phyloP scores from a whole-genome alignment of 768 basidiomycete species.

The Russula brevipes region DNA sequence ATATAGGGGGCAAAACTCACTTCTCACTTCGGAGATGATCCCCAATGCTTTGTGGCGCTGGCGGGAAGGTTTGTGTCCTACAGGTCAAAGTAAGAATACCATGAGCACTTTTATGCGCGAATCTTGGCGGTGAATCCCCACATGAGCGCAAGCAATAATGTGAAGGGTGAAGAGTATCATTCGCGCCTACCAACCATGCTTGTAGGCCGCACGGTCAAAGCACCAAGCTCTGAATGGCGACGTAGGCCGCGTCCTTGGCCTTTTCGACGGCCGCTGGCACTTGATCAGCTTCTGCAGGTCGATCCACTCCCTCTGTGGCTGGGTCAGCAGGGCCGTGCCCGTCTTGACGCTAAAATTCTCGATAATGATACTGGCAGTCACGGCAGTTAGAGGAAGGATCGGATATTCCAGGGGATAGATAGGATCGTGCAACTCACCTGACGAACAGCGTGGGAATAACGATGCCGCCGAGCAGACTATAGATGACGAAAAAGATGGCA shows the following conservation, averaged over 20 bases:
- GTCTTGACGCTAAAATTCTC: constrained; percentile 86
- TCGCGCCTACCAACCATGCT: constrained; percentile 91
- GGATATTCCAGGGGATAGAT: neutral
- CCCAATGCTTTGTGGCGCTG: constrained; percentile 39
- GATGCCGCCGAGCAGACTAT: constrained; percentile 85
- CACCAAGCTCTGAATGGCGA: constrained; percentile 72
- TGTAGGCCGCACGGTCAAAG: constrained; percentile 82
- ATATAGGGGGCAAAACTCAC: neutral
- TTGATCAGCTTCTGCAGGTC: constrained; percentile 85
- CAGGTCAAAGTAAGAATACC: neutral
- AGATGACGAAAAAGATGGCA: constrained; percentile 86
- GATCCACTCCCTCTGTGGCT: constrained; percentile 89
- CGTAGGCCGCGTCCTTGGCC: constrained; percentile 60
- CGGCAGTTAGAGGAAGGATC: constrained; percentile 9
- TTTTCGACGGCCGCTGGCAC: constrained; percentile 79
- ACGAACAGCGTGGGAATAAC: constrained; percentile 88
- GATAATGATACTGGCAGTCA: constrained; percentile 87
- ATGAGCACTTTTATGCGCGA: neutral
- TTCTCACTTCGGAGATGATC: constrained; percentile 62
- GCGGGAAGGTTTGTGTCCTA: constrained; percentile 82
- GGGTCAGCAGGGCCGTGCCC: constrained; percentile 79
- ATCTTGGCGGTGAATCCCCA: constrained; percentile 37
- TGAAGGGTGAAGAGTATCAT: constrained; percentile 77
- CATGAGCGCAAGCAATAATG: constrained; percentile 79
- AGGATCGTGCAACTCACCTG: constrained; percentile 47